Base-by-base conservation (phyloP, 2,329 filamentous ascomycete genomes). In the Xylariaceae sp. region DNA sequence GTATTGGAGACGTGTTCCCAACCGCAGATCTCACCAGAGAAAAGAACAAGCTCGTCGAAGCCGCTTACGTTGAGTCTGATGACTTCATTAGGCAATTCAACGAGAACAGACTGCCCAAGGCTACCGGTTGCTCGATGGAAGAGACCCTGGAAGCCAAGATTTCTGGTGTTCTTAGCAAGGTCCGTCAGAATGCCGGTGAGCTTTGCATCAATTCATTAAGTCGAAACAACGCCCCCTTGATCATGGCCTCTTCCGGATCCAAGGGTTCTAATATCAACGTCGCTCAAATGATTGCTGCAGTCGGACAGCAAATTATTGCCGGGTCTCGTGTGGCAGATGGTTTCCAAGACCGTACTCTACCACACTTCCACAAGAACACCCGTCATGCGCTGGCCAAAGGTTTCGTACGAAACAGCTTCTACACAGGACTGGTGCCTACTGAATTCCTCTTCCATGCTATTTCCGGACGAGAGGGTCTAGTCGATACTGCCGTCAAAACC, bases 381-480 rank as follows among this genome's bases (percentile, higher is more conserved):
- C 88, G 90, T 51, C 89, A 96, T 68, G 91, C 94, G n/a, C 88
- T 91, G 0, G 92, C 92, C 0, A 99, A 97, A 73, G 94, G 94
- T 65, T 99, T 99, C 77, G 93, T 99, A 53, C 85, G 87, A 62
- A 97, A 97, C 77, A 97, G 92, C 77, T 99, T 99, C 81, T 99
- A 96, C 74, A 90, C 90, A 0, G 94, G 94, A 1, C 79, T 99
- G 0, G 82, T 88, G 1, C 93, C 94, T 1, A 92, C 90, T 0
- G 94, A 99, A 70, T 97, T 99, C 74, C 83, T 97, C 59, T 97
- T 99, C 76, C 94, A 99, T 83, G 94, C 94, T 66, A 97, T 97
- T 77, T 96, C 92, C 69, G 94, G 94, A 68, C 89, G 94, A 85
- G 94, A 97, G 84, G 94, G 94, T 85, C 79, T 99, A 66, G 92